These are phyloP conservation scores for Penicillium glabrum DNA, from an alignment of 2,329 filamentous ascomycete genomes.

Conservation along the genomic window DNA sequence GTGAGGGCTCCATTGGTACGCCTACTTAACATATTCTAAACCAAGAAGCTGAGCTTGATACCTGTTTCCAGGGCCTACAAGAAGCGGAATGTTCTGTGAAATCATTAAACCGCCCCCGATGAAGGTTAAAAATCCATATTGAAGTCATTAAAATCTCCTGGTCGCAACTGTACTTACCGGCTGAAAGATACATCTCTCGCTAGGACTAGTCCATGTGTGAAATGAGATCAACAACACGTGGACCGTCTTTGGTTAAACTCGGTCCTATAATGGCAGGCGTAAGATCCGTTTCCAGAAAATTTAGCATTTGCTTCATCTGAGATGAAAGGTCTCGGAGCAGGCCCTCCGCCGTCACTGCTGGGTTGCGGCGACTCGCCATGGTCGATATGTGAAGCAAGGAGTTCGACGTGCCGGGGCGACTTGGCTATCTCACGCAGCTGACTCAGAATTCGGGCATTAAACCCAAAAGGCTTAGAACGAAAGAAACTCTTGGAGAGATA, in stretches of 20 bases:
- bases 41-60: no score
- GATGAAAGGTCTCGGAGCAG: constrained; percentile 5
- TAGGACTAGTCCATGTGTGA: no score
- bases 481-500: no score
- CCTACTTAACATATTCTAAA: no score
- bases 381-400: neutral
- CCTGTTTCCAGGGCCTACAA: no score
- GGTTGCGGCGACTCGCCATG: constrained; percentile 7
- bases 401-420: neutral
- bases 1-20: no score
- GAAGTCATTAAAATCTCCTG: no score
- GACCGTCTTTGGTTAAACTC: neutral
- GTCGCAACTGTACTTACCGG: no score
- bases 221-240: neutral
- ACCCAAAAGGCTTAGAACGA: neutral
- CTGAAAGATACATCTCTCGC: no score
- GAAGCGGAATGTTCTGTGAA: no score
- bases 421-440: neutral
- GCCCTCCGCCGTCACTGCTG: constrained; percentile 4
- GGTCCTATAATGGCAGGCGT: constrained; percentile 2
- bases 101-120: no score
- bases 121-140: no score
- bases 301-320: constrained; percentile 2
- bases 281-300: constrained; percentile 6
- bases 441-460: constrained; percentile 1